Percentiles rank a stretch among this genome's conserved stretches.
Evolutionary conservation across 2,329 filamentous ascomycete genomes (phyloP).

Genomic region (Didymellaceae sp.): DNA sequence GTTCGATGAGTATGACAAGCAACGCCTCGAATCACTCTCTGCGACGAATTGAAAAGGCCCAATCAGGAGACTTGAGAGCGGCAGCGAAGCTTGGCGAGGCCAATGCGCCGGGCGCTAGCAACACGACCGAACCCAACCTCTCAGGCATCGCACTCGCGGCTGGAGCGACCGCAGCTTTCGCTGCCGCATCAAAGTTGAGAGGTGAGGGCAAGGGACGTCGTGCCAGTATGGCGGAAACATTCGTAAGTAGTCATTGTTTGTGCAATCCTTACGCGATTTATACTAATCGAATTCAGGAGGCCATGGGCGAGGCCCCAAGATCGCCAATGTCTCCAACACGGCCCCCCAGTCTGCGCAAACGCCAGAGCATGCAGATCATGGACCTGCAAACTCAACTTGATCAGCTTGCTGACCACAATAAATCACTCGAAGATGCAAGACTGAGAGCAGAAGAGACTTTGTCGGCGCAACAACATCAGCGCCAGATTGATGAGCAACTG

Average conservation of each 20-base stretch:
- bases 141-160: conserved; percentile 42
- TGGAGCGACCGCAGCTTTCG: conserved; percentile 49
- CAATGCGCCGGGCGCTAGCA: conserved; percentile 47
- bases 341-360: conserved; percentile 93
- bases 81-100: conserved; percentile 66
- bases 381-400: conserved; percentile 89
- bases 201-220: conserved; percentile 88
- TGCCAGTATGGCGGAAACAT: conserved; percentile 85
- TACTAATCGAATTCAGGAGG: conserved; percentile 70
- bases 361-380: conserved; percentile 93
- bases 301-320: conserved; percentile 86
- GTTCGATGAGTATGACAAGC: conserved; percentile 55
- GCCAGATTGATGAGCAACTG: conserved; percentile 58
- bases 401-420: conserved; percentile 84
- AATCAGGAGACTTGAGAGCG: conserved; percentile 79
- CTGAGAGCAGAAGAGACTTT: conserved; percentile 70
- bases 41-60: conserved; percentile 68
- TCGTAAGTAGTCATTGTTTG: conserved; percentile 68
- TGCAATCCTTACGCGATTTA: conserved; percentile 15
- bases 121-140: conserved; percentile 36
- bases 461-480: conserved; percentile 61
- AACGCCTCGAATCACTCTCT: conserved; percentile 71
- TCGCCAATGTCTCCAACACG: conserved; percentile 92
- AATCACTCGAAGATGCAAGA: conserved; percentile 75
- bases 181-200: conserved; percentile 67